Evolutionary conservation across 805 yeast genomes (phyloP).

Genomic region (Wickerhamomyces xylosicus): DNA sequence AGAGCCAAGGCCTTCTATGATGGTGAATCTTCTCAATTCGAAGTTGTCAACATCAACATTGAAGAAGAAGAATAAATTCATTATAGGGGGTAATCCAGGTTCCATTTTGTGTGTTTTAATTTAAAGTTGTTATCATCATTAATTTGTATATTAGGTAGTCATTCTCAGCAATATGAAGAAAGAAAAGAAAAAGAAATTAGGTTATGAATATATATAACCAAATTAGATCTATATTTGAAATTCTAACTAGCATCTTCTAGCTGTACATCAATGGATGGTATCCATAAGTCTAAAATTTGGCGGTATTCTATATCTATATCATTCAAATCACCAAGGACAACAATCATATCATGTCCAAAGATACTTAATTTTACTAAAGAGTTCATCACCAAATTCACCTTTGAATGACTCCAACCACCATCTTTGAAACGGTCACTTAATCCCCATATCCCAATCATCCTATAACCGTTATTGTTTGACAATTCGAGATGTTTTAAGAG

Average conservation of each 20-base stretch:
- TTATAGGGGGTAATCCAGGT: neutral
- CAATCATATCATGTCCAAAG: neutral
- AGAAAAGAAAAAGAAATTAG: neutral
- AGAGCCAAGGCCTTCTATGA: constrained; percentile 69
- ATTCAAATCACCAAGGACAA: neutral
- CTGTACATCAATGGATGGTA: too few relatives aligned
- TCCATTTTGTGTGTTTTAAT: neutral
- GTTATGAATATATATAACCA: too few relatives aligned
- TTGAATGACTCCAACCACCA: neutral
- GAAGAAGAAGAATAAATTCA: constrained; percentile 13
- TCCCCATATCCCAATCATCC: neutral
- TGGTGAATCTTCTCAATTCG: constrained; percentile 35
- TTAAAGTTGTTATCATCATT: constrained; percentile 1
- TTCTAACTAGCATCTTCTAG: too few relatives aligned
- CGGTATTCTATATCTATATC: neutral
- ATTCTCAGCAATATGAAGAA: neutral
- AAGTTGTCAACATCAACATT: constrained; percentile 24
- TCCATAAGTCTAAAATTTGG: neutral
- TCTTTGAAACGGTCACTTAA: constrained; percentile 4
- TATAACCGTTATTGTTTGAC: neutral
- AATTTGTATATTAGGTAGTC: neutral
- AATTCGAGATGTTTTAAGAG: constrained; percentile 1
- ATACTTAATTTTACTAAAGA: neutral
- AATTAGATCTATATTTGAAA: too few relatives aligned
- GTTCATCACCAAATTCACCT: constrained; percentile 3